Base-by-base conservation (phyloP, 2,329 filamentous ascomycete species). In the Hypoxylon sp. region DNA sequence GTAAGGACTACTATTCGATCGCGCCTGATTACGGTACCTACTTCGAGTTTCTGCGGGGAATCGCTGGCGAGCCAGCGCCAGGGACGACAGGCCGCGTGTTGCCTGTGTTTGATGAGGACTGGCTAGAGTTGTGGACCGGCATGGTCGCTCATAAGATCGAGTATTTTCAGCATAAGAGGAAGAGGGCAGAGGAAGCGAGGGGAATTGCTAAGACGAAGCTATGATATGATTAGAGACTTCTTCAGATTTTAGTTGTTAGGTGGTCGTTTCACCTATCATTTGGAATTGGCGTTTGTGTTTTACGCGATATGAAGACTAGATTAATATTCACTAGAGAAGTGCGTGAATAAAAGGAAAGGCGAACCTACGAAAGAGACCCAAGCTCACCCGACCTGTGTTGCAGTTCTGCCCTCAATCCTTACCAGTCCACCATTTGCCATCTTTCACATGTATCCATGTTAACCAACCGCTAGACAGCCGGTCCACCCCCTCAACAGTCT, bases 51-150 rank as follows among this genome's bases (percentile, higher is more conserved):
- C 70, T 84, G 12, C 74, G 80, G 0, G 61, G 63, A 3, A 73
- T 84, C 25, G 81, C 82, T 0, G 81, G 82, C 0, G 77, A 82
- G 5, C 81, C 82, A 2, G 73, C 69, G 0, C 69, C 74, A 4
- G 79, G 77, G 0, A 76, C 76, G 2, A 77, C 76, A 0, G 82
- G 81, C 0, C 76, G 81, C 5, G 70, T 70, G 9, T 67, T 84
- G 29, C 81, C 81, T 1, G 74, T 73, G 1, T 85, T 83, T 55
- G 78, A 83, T 11, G 74, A 75, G 25, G 75, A 75, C 21, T 82
- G 80, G 80, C 58, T 76, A 1, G 74, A 76, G 1, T 39, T 74
- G 3, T 78, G 77, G 76, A 69, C 70, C 25, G 70, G 71, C 0
- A 78, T 78, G 75, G 68, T 74, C 2, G 65, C 55, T 0, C 56